Conservation (phyloP, 768 basidiomycete species). For the Phaeolepiota aurea region DNA sequence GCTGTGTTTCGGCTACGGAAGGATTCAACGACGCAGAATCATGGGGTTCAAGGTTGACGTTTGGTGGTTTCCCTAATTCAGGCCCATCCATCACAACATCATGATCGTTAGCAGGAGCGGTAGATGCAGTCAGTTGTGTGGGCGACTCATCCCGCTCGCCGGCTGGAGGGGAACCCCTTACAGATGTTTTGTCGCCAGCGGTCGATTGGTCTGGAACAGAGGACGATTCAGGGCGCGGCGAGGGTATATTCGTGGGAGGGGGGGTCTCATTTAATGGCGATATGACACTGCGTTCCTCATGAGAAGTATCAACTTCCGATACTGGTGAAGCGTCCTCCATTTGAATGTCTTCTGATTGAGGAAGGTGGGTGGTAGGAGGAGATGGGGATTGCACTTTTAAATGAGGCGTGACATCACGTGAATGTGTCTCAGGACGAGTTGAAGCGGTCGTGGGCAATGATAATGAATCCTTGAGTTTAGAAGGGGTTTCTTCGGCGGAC, state of each 20-base stretch:
- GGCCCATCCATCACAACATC: not conserved
- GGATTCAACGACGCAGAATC: no score
- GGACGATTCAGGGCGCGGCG: no score
- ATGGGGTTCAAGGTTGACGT: no score
- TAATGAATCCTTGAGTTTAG: not conserved
- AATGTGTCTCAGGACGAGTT: not conserved
- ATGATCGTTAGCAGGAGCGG: not conserved
- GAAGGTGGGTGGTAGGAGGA: not conserved
- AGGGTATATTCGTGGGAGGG: not conserved
- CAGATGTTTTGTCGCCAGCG: no score
- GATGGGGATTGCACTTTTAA: constrained; percentile 5
- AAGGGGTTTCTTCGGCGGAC: not conserved
- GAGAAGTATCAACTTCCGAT: not conserved
- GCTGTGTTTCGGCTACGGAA: no score
- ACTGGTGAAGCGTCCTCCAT: constrained; percentile 2
- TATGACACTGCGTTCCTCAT: not conserved
- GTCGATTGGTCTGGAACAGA: no score
- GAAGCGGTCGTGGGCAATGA: not conserved
- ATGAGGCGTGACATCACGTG: constrained; percentile 8
- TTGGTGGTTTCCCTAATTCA: no score
- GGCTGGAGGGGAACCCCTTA: no score
- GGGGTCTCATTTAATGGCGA: not conserved
- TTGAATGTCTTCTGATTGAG: not conserved
- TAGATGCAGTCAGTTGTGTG: not conserved
- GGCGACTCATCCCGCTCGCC: no score